Evolutionary conservation across 371 early-diverging fungal genomes (phyloP).

Genomic region (Circinella minor): DNA sequence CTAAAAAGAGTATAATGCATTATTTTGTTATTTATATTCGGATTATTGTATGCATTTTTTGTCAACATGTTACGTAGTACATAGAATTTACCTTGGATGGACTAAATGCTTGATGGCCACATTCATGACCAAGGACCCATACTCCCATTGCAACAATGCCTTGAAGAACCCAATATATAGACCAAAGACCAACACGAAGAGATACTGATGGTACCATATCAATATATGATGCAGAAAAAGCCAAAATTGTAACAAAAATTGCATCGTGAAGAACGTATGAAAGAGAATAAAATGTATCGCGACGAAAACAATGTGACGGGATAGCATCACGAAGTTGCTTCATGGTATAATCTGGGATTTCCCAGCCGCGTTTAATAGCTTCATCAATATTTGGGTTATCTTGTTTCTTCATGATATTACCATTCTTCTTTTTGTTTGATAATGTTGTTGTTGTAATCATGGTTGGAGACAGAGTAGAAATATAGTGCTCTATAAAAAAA

Average conservation of each 20-base stretch:
- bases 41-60: too few species aligned
- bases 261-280: conserved; percentile 75
- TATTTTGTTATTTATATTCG: too few species aligned
- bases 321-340: conserved; percentile 86
- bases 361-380: conserved; percentile 55
- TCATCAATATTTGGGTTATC: conserved; percentile 19
- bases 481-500: too few species aligned
- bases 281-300: conserved; percentile 72
- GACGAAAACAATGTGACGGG: conserved; percentile 84
- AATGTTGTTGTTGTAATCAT: background rate
- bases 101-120: conserved; percentile 87
- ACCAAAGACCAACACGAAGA: conserved; percentile 66
- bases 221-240: conserved; percentile 71
- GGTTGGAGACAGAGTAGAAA: too few species aligned
- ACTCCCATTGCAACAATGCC: conserved; percentile 84
- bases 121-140: conserved; percentile 91
- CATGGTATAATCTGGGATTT: conserved; percentile 76
- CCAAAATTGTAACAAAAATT: conserved; percentile 60
- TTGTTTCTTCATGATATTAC: background rate
- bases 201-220: conserved; percentile 40
- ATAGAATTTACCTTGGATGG: conserved; percentile 53
- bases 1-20: background rate
- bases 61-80: too few species aligned
- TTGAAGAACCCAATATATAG: conserved; percentile 77
- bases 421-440: background rate